Base-by-base conservation (phyloP, 345 rosid species). In the Trapa bicornis region DNA sequence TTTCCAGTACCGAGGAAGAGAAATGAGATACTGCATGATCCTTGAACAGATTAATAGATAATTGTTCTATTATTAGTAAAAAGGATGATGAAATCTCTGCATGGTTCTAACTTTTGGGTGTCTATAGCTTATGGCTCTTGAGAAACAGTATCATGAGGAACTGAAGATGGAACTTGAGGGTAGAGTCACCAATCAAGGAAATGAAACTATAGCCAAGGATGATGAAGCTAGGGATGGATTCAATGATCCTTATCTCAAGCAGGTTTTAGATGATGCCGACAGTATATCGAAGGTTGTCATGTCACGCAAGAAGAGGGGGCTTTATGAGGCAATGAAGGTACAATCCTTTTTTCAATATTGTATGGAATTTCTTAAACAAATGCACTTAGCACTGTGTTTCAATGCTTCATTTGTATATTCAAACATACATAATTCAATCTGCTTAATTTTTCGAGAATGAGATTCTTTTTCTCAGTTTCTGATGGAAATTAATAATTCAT, bases 81-180 rank as follows among this genome's bases (percentile, higher is more conserved):
- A 16, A 22, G 29, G 33, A n/a, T n/a, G 17, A 35, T 54, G 2
- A 54, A 54, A 6, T 54, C n/a, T n/a, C 33, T 54, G 60, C 60
- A 2, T 7, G 29, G 12, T 8, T 57, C 61, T 58, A 16, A 58
- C 37, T 10, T 50, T 75, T 75, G 72, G 9, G 45, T 64, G 37
- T 38, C 69, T 71, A 75, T 83, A 94, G 99, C 80, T 89, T 87
- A 85, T 76, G 63, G 71, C 73, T 37, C 78, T 75, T 17, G 96
- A 94, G 82, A 84, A 88, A 80, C 92, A 82, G 74, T 87, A 94
- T 85, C 97, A 83, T 66, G 87, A 87, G 29, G 97, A 91, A 68
- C 77, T 94, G 45, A 86, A 83, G 74, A 72, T 47, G 81, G 99
- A 93, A 77, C 68, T 93, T 45, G 74, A 68, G 50, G 84, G 82